Evolutionary conservation across 192 early-diverging fungal genomes (phyloP).

Genomic region (Coemansia furcata): DNA sequence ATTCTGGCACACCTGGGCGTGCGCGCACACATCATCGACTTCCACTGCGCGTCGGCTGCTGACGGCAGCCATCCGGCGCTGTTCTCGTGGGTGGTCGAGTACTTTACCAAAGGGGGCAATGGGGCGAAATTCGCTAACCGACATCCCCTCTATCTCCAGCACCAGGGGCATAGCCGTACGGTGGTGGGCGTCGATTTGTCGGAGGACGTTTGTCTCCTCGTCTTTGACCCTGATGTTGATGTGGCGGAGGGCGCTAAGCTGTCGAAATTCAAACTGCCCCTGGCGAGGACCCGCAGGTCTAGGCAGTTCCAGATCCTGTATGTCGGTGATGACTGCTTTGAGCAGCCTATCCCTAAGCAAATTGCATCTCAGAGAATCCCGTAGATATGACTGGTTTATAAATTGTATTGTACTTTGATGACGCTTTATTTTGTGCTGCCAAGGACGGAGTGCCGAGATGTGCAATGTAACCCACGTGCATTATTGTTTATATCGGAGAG

Average conservation of each 20-base stretch:
- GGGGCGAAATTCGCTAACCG: constrained; percentile 46
- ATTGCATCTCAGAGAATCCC: constrained; percentile 4
- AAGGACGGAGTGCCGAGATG: too few relatives aligned
- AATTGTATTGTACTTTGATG: too few relatives aligned
- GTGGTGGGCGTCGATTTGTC: constrained; percentile 62
- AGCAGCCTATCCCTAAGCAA: neutral
- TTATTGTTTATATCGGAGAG: too few relatives aligned
- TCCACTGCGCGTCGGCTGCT: constrained; percentile 58
- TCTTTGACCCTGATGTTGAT: constrained; percentile 61
- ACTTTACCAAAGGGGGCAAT: constrained; percentile 43
- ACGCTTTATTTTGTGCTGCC: too few relatives aligned
- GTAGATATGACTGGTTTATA: neutral
- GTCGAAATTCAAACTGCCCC: constrained; percentile 1
- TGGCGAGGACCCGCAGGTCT: constrained; percentile 6
- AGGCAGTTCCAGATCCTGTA: constrained; percentile 35
- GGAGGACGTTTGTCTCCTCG: constrained; percentile 51
- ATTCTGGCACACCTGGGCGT: constrained; percentile 59
- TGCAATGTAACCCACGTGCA: too few relatives aligned
- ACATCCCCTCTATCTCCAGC: constrained; percentile 70
- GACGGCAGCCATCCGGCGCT: constrained; percentile 57
- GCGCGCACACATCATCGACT: constrained; percentile 60
- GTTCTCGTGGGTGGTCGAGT: constrained; percentile 57
- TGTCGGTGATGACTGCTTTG: constrained; percentile 7
- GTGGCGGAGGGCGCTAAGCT: neutral
- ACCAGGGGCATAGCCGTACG: constrained; percentile 68